These are phyloP conservation scores for Tricholomella constricta DNA, from an alignment of 768 basidiomycete species.

Conservation along the genomic window DNA sequence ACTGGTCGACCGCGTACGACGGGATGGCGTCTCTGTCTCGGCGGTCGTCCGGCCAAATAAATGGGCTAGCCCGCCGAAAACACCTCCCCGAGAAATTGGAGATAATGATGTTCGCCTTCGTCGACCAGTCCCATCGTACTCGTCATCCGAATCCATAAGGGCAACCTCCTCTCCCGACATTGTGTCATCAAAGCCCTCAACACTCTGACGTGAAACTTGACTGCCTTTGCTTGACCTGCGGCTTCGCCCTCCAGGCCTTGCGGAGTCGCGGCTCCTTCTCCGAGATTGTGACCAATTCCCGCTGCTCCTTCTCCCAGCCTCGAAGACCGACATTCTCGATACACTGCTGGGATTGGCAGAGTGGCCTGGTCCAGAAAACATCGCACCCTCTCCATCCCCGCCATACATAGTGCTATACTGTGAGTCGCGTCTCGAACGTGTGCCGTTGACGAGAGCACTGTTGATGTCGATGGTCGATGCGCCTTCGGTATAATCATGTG, in stretches of 20 bases:
- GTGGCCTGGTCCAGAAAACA: slow-evolving; percentile 81
- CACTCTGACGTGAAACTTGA: slow-evolving; percentile 42
- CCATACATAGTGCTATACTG: slow-evolving; percentile 60
- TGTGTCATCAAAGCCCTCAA: slow-evolving; percentile 34
- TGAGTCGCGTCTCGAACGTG: slow-evolving; percentile 66
- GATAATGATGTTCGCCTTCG: slow-evolving; percentile 34
- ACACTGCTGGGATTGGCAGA: slow-evolving; percentile 74
- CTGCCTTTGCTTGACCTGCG: slow-evolving; percentile 51
- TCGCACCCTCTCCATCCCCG: slow-evolving; percentile 60
- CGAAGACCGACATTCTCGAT: slow-evolving; percentile 74
- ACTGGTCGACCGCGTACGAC: slow-evolving; percentile 48
- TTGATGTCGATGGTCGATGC: slow-evolving; percentile 77
- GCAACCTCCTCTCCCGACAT: slow-evolving; percentile 32
- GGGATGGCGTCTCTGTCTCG: slow-evolving; percentile 36
- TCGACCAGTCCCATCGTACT: slow-evolving; percentile 21
- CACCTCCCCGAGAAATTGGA: slow-evolving; percentile 41
- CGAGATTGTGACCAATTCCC: slow-evolving; percentile 52
- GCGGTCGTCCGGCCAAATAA: slow-evolving; percentile 59
- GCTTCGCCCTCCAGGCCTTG: slow-evolving; percentile 29
- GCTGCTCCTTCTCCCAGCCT: slow-evolving; percentile 56
- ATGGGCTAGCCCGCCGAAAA: slow-evolving; percentile 68
- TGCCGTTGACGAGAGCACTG: slow-evolving; percentile 52
- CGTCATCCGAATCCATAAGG: slow-evolving; percentile 29
- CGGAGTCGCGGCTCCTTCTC: slow-evolving; percentile 54
- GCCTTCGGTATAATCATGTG: slow-evolving; percentile 83